These are phyloP conservation scores for Aureobasidium vineae DNA, from an alignment of 2,329 filamentous ascomycete species.

Conservation along the genomic window DNA sequence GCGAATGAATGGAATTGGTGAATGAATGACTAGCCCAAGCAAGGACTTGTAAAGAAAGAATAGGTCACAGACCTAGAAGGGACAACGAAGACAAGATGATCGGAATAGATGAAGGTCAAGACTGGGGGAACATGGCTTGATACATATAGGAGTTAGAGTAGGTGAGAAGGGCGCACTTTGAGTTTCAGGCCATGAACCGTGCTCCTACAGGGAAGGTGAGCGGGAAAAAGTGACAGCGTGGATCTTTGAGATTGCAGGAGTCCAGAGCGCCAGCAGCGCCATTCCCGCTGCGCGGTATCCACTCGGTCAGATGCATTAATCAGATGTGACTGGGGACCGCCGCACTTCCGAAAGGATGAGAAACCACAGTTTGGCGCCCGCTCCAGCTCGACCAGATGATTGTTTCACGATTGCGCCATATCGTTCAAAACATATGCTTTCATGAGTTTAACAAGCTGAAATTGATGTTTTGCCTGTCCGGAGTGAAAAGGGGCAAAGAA, in stretches of 20 bases:
- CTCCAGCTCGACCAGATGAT: slow-evolving; percentile 1
- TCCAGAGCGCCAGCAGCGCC: slow-evolving; percentile 24
- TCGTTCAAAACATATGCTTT: slow-evolving; percentile 3
- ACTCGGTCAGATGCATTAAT: neutral
- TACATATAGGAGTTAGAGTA: slow-evolving; percentile 25
- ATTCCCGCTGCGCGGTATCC: slow-evolving; percentile 19
- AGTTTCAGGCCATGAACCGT: slow-evolving; percentile 17
- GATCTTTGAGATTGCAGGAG: slow-evolving; percentile 25
- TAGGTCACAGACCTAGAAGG: slow-evolving; percentile 27
- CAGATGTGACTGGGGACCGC: slow-evolving; percentile 19
- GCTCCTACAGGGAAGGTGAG: slow-evolving; percentile 17
- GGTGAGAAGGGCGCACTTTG: slow-evolving; percentile 23
- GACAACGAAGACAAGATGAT: slow-evolving; percentile 12
- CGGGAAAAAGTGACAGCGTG: slow-evolving; percentile 24
- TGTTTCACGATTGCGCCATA: slow-evolving; percentile 24
- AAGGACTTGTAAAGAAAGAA: slow-evolving; percentile 25
- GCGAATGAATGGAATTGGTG: slow-evolving; percentile 20
- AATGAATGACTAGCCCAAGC: slow-evolving; percentile 21
- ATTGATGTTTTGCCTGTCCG: neutral
- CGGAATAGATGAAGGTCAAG: slow-evolving; percentile 12
- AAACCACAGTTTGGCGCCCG: slow-evolving; percentile 11
- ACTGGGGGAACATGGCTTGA: slow-evolving; percentile 20
- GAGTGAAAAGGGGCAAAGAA: neutral
- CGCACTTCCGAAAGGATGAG: slow-evolving; percentile 11
- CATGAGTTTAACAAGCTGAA: neutral